Percentiles rank a stretch among this genome's conserved stretches.
Conservation (phyloP, 164 flowering plant species). For the Tetracentron sinense region DNA sequence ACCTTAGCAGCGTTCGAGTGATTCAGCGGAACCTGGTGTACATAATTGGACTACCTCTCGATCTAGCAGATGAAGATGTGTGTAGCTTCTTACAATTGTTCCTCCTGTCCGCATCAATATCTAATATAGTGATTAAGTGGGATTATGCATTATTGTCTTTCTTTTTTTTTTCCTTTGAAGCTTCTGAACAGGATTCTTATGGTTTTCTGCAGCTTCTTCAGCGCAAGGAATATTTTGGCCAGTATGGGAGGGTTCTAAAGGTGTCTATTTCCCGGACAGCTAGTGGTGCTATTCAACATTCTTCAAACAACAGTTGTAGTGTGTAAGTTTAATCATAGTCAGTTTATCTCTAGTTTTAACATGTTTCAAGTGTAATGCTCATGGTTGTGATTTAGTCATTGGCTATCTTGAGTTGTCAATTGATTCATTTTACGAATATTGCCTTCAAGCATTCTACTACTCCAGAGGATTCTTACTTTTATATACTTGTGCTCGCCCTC, state of each 20-base stretch:
- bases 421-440: no score
- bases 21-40: slow-evolving; percentile 92
- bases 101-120: background rate
- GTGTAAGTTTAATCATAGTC: slow-evolving; percentile 82
- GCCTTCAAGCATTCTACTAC: no score
- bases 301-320: slow-evolving; percentile 84
- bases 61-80: slow-evolving; percentile 93
- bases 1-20: slow-evolving; percentile 86
- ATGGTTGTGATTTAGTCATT: no score
- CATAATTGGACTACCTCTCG: slow-evolving; percentile 83
- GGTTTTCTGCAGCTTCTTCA: slow-evolving; percentile 67
- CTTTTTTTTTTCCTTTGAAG: background rate
- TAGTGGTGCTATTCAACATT: slow-evolving; percentile 80
- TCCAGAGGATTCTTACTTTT: no score
- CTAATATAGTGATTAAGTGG: background rate
- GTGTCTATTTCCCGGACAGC: slow-evolving; percentile 93
- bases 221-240: slow-evolving; percentile 84
- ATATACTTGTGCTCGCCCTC: no score
- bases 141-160: background rate
- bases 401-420: no score
- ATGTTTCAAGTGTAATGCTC: no score
- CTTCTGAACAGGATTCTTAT: background rate
- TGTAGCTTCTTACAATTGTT: slow-evolving; percentile 8
- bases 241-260: slow-evolving; percentile 92
- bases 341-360: background rate